Base-by-base conservation (phyloP, 108 stramenopile species). In the Nitzschia palea region DNA sequence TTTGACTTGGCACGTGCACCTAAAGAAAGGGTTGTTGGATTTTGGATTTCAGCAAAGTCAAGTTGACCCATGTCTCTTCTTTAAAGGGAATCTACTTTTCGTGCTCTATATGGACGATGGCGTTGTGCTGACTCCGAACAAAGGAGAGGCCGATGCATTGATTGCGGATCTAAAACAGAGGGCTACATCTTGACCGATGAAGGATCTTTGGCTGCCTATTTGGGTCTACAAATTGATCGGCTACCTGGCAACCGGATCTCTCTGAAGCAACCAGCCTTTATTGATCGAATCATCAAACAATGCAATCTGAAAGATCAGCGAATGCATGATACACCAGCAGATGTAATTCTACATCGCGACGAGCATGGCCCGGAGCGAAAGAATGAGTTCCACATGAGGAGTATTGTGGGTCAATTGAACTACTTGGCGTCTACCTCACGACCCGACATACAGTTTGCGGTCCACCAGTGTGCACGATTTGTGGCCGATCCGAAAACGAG, bases 81-180 rank as follows among this genome's bases (percentile, higher is more conserved):
- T 47, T 83, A 79, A 56, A 43, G 53, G 22, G 73, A 70, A 1
- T 54, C 31, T 15, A 36, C 57, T 80, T 8, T 78, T 73, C 43
- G 65, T 80, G 3, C 50, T 84, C 5, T 80, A 81, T 50, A 62
- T 58, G 0, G 74, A 85, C 52, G 77, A 81, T 53, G 29, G 67
- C 6, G 60, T 85, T 10, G 34, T 85, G 4, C 27, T 50, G 5
- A n/a, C 8, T 31, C 55, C 55, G 9, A 32, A 30, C 25, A 31
- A 56, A 23, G 9, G 30, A 8, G 22, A 26, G 18, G 29, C 29
- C 10, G 55, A 56, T 27, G 9, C 23, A 27, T 26, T 27, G 25
- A 56, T 56, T 56, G 29, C 25, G 8, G 55, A 56, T 6, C 29
- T 56, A 32, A 27, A 65, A 29, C 9, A 1, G 1, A 4, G 2